phyloP scores from a whole-genome alignment of 805 yeast species.

The Yamadazyma takamatsuzukensis region DNA sequence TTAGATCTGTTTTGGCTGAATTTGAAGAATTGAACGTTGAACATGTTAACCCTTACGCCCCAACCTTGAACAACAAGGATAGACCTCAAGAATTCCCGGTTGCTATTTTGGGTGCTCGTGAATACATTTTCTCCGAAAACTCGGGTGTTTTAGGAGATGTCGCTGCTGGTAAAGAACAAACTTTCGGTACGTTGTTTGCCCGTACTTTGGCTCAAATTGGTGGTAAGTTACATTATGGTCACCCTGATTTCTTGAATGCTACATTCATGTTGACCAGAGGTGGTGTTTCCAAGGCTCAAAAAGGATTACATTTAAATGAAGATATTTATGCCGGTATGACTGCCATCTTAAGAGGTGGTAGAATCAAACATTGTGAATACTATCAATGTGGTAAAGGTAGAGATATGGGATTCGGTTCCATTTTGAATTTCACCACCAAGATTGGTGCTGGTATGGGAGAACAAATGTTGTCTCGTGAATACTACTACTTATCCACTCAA shows the following conservation, averaged over 20 bases:
- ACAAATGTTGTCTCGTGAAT: conserved; percentile 79
- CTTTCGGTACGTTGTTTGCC: conserved; percentile 81
- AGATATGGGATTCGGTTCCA: conserved; percentile 81
- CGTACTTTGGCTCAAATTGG: conserved; percentile 80
- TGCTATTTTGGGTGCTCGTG: conserved; percentile 81
- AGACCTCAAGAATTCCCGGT: conserved; percentile 51
- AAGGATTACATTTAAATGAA: conserved; percentile 78
- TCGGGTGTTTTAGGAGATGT: conserved; percentile 80
- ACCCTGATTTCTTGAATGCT: conserved; percentile 76
- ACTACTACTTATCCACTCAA: conserved; percentile 73
- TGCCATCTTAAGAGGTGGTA: conserved; percentile 75
- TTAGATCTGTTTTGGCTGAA: conserved; percentile 70
- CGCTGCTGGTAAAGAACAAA: conserved; percentile 87
- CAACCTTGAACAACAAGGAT: conserved; percentile 57
- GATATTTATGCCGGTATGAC: conserved; percentile 87
- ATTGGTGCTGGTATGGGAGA: conserved; percentile 93
- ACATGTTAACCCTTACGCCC: conserved; percentile 80
- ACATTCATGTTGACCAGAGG: conserved; percentile 82
- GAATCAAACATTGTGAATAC: conserved; percentile 80
- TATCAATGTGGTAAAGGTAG: conserved; percentile 85
- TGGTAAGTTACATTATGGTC: conserved; percentile 83
- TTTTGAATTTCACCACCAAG: conserved; percentile 75
- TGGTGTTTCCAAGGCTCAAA: conserved; percentile 83
- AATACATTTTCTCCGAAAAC: conserved; percentile 79
- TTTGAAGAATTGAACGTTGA: conserved; percentile 62